Evolutionary conservation across 1,139 yeast genomes (phyloP).

Genomic region (Candida frijolesensis): DNA sequence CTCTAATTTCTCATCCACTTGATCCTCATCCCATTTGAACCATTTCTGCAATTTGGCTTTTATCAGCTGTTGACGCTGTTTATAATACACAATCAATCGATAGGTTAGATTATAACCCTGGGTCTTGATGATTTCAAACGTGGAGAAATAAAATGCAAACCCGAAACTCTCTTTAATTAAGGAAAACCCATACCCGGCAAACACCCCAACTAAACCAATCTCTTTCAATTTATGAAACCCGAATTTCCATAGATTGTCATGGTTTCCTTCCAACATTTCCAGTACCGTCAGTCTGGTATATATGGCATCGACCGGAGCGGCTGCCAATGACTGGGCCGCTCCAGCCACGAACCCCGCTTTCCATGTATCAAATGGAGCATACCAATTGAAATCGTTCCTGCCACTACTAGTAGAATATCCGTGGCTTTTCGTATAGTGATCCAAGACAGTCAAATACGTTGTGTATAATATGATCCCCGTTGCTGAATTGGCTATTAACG

Average conservation of each 20-base stretch:
- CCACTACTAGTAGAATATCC: neutral
- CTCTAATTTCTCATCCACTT: slow-evolving; percentile 32
- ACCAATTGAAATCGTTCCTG: slow-evolving; percentile 19
- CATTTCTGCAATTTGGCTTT: slow-evolving; percentile 23
- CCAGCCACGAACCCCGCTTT: slow-evolving; percentile 88
- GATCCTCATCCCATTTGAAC: slow-evolving; percentile 23
- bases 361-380: slow-evolving; percentile 58
- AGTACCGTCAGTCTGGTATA: slow-evolving; percentile 78
- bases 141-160: slow-evolving; percentile 82
- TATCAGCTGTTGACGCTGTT: slow-evolving; percentile 32
- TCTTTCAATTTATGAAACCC: slow-evolving; percentile 68
- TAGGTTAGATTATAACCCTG: slow-evolving; percentile 61
- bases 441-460: slow-evolving; percentile 64
- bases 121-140: slow-evolving; percentile 82
- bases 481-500: slow-evolving; percentile 81
- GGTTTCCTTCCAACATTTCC: slow-evolving; percentile 69
- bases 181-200: slow-evolving; percentile 84
- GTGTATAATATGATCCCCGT: slow-evolving; percentile 87
- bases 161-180: slow-evolving; percentile 80
- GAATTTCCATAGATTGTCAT: slow-evolving; percentile 76
- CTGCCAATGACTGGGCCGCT: slow-evolving; percentile 81
- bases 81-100: slow-evolving; percentile 60
- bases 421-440: slow-evolving; percentile 23
- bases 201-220: slow-evolving; percentile 81
- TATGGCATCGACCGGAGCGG: slow-evolving; percentile 93